These are phyloP conservation scores for Aspergillus flavus DNA, from an alignment of 2,329 filamentous ascomycete genomes.

Conservation along the genomic window DNA sequence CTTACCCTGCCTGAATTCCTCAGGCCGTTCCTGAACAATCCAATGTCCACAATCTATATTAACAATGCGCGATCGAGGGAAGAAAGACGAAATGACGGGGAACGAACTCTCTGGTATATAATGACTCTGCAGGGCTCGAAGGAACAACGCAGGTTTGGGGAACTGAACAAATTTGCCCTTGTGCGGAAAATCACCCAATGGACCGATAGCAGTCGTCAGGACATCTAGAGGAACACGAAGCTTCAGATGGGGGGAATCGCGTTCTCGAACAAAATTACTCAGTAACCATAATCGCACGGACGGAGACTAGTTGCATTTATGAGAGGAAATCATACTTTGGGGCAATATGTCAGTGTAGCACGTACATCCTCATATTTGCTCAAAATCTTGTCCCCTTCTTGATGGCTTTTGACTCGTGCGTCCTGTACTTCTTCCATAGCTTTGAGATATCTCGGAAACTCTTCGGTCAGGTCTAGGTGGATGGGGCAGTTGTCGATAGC, in stretches of 20 bases:
- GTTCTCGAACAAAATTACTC: slow-evolving; percentile 12
- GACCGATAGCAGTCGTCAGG: slow-evolving; percentile 2
- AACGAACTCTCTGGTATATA: slow-evolving; percentile 58
- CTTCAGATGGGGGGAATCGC: neutral
- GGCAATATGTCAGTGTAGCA: neutral
- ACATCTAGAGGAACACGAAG: slow-evolving; percentile 5
- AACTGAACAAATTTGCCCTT: slow-evolving; percentile 34
- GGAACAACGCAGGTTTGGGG: slow-evolving; percentile 19
- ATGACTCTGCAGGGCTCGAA: slow-evolving; percentile 22
- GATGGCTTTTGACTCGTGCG: slow-evolving; percentile 2
- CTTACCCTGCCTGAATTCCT: slow-evolving; percentile 25
- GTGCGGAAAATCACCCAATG: slow-evolving; percentile 8
- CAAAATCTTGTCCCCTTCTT: slow-evolving; percentile 7
- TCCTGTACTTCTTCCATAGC: slow-evolving; percentile 6
- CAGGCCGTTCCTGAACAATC: slow-evolving; percentile 38
- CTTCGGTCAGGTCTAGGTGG: slow-evolving; percentile 16
- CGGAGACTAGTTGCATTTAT: neutral
- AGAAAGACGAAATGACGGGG: slow-evolving; percentile 31
- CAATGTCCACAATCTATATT: slow-evolving; percentile 38
- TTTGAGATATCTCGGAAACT: slow-evolving; percentile 58
- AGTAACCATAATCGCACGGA: slow-evolving; percentile 9
- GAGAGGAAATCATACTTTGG: neutral
- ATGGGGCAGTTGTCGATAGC: slow-evolving; percentile 29
- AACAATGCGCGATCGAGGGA: slow-evolving; percentile 30
- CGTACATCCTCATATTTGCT: slow-evolving; percentile 4